Percentiles rank a stretch among this genome's conserved stretches.
Evolutionary conservation across 768 basidiomycete genomes (phyloP).

Genomic region (Leccinellum luteum): DNA sequence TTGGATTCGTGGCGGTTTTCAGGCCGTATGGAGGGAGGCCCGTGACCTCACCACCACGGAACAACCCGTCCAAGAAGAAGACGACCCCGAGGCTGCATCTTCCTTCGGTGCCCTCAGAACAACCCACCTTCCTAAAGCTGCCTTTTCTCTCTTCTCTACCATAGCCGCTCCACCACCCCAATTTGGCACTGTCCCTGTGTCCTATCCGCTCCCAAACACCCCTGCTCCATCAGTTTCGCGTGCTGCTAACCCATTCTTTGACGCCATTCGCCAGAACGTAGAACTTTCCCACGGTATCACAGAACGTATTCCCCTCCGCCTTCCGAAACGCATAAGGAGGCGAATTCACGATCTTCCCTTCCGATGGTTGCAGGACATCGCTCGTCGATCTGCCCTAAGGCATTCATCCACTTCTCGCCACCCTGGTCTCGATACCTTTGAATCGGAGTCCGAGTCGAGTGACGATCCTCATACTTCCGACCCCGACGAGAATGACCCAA

Average conservation of each 20-base stretch:
- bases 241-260: slow-evolving; percentile 85
- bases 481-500: slow-evolving; percentile 35
- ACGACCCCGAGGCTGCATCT: slow-evolving; percentile 39
- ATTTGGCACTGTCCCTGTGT: slow-evolving; percentile 2
- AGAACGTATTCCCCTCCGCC: slow-evolving; percentile 75
- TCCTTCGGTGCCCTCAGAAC: slow-evolving; percentile 43
- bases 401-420: slow-evolving; percentile 10
- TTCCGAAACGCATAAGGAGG: slow-evolving; percentile 47
- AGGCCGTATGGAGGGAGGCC: slow-evolving; percentile 57
- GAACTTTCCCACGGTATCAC: slow-evolving; percentile 75
- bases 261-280: slow-evolving; percentile 84
- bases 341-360: slow-evolving; percentile 78
- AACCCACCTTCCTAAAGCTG: slow-evolving; percentile 58
- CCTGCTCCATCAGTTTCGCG: slow-evolving; percentile 23
- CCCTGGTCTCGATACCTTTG: slow-evolving; percentile 16
- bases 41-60: slow-evolving; percentile 51
- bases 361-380: slow-evolving; percentile 74
- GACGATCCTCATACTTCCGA: slow-evolving; percentile 33
- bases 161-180: slow-evolving; percentile 24
- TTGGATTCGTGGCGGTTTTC: slow-evolving; percentile 85
- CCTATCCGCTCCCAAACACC: slow-evolving; percentile 8
- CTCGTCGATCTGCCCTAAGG: slow-evolving; percentile 43
- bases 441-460: slow-evolving; percentile 34
- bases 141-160: slow-evolving; percentile 55
- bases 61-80: slow-evolving; percentile 48